These are phyloP conservation scores for Persicaria maculosa DNA, from an alignment of 148 eudicot species.

Conservation along the genomic window DNA sequence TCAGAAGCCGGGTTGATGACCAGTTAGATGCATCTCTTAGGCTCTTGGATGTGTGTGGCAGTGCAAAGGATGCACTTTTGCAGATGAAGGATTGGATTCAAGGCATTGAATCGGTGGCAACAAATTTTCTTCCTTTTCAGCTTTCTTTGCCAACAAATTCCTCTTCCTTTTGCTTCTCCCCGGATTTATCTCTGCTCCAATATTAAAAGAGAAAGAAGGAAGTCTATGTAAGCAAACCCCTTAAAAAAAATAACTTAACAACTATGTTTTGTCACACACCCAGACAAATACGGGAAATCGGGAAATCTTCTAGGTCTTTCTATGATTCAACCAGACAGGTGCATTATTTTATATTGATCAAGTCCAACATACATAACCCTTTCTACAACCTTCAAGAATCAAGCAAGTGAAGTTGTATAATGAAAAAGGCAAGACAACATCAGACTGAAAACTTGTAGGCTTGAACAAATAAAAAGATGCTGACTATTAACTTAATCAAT, in stretches of 20 bases:
- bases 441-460: neutral
- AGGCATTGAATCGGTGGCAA: conserved; percentile 26
- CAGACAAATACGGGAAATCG: neutral
- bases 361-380: neutral
- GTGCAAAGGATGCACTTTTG: conserved; percentile 27
- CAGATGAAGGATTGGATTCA: conserved; percentile 30
- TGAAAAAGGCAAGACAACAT: neutral
- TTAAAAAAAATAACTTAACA: too few species aligned
- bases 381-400: neutral
- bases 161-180: too few species aligned
- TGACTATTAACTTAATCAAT: neutral
- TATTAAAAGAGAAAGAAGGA: too few species aligned
- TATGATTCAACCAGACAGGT: neutral
- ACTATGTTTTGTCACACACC: neutral
- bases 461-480: neutral
- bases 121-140: too few species aligned
- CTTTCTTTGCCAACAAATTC: too few species aligned
- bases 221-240: too few species aligned
- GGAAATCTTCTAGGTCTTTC: neutral
- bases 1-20: too few species aligned
- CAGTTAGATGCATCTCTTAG: too few species aligned
- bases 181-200: too few species aligned
- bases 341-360: neutral
- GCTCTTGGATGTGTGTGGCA: too few species aligned
- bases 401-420: neutral